These are phyloP conservation scores for Acephala macrosclerotiorum DNA, from an alignment of 2,329 filamentous ascomycete genomes.

Conservation along the genomic window DNA sequence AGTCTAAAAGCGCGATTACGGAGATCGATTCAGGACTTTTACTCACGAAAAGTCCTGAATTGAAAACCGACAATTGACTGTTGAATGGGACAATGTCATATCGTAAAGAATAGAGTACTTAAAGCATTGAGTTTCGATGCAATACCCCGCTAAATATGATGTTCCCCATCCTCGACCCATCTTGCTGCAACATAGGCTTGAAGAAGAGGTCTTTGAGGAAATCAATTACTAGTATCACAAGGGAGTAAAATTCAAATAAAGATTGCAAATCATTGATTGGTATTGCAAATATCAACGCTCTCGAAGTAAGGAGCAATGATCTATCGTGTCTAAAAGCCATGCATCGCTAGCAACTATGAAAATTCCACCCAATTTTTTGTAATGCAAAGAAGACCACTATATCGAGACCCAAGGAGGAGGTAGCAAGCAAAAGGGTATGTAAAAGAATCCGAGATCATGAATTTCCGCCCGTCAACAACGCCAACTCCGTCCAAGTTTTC, in stretches of 20 bases:
- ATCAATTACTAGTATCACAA: not conserved
- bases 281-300: slow-evolving; percentile 1
- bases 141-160: too few species aligned
- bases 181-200: too few species aligned
- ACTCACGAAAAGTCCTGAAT: too few species aligned
- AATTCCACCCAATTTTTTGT: not conserved
- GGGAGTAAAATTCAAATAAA: not conserved
- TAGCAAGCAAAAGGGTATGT: slow-evolving; percentile 7
- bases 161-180: too few species aligned
- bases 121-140: too few species aligned
- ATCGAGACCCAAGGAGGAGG: not conserved
- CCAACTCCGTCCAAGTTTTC: not conserved
- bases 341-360: not conserved
- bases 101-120: too few species aligned
- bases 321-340: not conserved
- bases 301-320: not conserved
- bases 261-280: slow-evolving; percentile 7
- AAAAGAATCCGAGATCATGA: not conserved
- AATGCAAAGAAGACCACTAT: not conserved
- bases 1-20: too few species aligned
- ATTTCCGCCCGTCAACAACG: not conserved
- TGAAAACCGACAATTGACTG: too few species aligned
- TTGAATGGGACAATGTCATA: too few species aligned
- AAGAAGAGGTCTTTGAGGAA: not conserved
- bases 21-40: too few species aligned